These are phyloP conservation scores for Sanchytrium tribonematis DNA, from an alignment of 371 early-diverging fungal genomes.

Conservation along the genomic window DNA sequence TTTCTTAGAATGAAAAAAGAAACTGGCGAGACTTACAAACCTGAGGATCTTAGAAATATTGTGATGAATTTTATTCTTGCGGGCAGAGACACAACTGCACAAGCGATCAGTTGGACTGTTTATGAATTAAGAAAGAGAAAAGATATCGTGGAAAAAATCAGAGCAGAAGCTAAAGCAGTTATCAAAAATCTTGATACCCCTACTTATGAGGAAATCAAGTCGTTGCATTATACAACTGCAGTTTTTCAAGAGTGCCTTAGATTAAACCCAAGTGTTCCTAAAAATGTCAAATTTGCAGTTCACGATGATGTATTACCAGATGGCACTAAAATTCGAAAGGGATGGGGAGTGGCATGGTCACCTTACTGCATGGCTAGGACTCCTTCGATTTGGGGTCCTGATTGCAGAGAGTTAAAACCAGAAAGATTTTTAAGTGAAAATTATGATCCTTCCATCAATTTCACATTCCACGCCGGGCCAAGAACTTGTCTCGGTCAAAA, in stretches of 20 bases:
- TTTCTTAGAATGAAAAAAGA: conserved; percentile 16
- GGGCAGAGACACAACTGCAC: conserved; percentile 36
- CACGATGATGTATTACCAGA: conserved; percentile 36
- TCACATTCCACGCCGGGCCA: conserved; percentile 32
- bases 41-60: conserved; percentile 19
- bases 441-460: conserved; percentile 11
- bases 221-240: conserved; percentile 12
- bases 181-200: conserved; percentile 8
- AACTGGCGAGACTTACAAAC: conserved; percentile 11
- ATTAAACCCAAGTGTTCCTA: conserved; percentile 37
- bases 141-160: conserved; percentile 20
- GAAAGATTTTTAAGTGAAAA: conserved; percentile 26
- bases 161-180: conserved; percentile 19
- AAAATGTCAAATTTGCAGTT: conserved; percentile 29
- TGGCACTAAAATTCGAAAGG: conserved; percentile 25
- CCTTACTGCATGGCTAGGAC: conserved; percentile 23
- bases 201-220: conserved; percentile 6
- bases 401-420: conserved; percentile 25
- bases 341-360: conserved; percentile 22
- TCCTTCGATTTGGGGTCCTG: conserved; percentile 25
- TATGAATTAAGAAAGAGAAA: conserved; percentile 25
- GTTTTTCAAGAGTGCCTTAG: conserved; percentile 37
- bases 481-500: conserved; percentile 25
- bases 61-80: conserved; percentile 19
- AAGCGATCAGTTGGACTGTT: conserved; percentile 38